Conservation (phyloP, 805 yeast species). For the Nakazawaea siamensis region DNA sequence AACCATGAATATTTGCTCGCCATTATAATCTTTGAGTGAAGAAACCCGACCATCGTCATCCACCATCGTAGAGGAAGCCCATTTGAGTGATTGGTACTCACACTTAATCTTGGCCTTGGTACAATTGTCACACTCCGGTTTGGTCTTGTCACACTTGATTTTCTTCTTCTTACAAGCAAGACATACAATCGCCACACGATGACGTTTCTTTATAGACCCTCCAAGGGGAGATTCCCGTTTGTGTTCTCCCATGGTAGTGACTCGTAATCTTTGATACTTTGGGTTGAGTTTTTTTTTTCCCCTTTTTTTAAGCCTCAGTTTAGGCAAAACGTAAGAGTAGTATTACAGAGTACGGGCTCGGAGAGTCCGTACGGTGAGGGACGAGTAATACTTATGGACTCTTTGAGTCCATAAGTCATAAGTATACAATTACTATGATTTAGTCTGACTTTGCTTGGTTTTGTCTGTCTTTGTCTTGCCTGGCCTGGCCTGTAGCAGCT, state of each 20-base stretch:
- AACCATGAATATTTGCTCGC: constrained; percentile 1
- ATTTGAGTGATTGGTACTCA: constrained; percentile 7
- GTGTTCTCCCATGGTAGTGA: background rate
- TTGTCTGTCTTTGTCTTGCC: too few species aligned
- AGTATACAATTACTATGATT: too few species aligned
- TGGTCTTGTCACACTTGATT: constrained; percentile 39
- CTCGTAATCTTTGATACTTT: background rate
- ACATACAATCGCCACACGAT: constrained; percentile 37
- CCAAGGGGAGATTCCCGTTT: too few species aligned
- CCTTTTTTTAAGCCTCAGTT: too few species aligned
- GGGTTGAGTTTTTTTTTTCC: too few species aligned
- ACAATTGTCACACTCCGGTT: constrained; percentile 20
- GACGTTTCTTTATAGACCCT: constrained; percentile 19
- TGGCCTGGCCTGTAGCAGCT: too few species aligned
- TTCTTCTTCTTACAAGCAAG: constrained; percentile 36
- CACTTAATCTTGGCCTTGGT: constrained; percentile 4
- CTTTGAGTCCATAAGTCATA: too few species aligned
- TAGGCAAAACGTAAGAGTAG: too few species aligned
- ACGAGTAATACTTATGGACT: too few species aligned
- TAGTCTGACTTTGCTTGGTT: too few species aligned
- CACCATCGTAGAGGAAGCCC: constrained; percentile 9
- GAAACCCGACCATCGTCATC: constrained; percentile 8
- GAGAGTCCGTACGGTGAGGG: too few species aligned
- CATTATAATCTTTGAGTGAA: constrained; percentile 5
- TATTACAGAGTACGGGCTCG: too few species aligned